A percentile compares a stretch with the other conserved stretches of the same genome.
phyloP scores from a whole-genome alignment of 495 filamentous ascomycete genomes.

The Hyaloscypha hepaticicola region DNA sequence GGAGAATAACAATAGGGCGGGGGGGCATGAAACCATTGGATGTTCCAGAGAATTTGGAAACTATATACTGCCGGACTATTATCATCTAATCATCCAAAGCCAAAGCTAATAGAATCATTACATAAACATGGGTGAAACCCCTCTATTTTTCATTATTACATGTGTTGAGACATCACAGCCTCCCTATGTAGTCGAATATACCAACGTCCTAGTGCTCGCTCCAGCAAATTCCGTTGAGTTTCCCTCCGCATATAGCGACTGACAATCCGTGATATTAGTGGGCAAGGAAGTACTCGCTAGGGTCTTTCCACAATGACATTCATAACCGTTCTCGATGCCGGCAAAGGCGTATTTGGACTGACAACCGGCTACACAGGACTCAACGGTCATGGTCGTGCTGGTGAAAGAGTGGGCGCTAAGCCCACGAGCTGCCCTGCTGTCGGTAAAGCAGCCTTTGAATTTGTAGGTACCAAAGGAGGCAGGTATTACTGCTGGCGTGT shows the following conservation, averaged over 20 bases:
- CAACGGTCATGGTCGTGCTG: background rate
- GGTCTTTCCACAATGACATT: background rate
- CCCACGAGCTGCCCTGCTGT: background rate
- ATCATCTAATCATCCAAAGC: too few relatives aligned
- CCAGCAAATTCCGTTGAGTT: background rate
- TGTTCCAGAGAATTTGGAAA: too few relatives aligned
- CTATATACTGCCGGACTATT: too few relatives aligned
- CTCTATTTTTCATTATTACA: too few relatives aligned
- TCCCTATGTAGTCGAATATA: background rate
- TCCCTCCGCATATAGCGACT: background rate
- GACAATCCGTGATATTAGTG: background rate
- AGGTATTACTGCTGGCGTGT: background rate
- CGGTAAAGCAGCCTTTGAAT: background rate
- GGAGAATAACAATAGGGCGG: too few relatives aligned
- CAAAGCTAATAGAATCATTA: too few relatives aligned
- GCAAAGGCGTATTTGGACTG: background rate
- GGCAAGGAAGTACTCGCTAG: background rate
- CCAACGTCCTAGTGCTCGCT: background rate
- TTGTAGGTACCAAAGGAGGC: background rate
- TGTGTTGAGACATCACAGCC: background rate
- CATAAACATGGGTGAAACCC: background rate
- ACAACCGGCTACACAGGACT: background rate
- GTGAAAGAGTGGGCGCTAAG: background rate
- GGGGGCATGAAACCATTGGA: too few relatives aligned
- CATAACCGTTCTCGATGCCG: background rate